Evolutionary conservation across 2,329 filamentous ascomycete genomes (phyloP), one percentile per base, ranked within the genome.

Genomic region (Fusarium buxicola): DNA sequence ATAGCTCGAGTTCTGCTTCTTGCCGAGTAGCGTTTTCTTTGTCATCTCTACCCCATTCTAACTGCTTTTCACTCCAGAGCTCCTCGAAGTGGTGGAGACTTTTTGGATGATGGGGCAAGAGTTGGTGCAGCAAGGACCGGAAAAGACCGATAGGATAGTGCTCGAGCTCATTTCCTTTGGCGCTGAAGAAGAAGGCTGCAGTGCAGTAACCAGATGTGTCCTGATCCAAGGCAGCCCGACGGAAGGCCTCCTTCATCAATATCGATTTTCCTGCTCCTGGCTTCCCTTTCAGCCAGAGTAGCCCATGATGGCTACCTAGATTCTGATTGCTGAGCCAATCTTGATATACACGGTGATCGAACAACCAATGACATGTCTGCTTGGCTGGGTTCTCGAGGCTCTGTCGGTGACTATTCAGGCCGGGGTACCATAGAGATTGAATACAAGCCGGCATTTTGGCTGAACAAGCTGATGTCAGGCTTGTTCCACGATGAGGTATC

Each of bases 121-220:
- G 24, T 6, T 65, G 58, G 8, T 45, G 15, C 1, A 65, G 32
- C 8, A 65, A 16, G 1, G 62, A 55, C 8, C 45, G 34, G 1
- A 40, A 46, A 2, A 63, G 25, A 3, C 62, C 55, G 5, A 24
- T 2, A 0, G 18, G 3, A 1, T 40, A 46, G 3, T 43, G 15
- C 4, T 62, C 40, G 1, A 59, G 9, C 4, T 10, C n/a, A 11
- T 31, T 12, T 9, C 55, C 49, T 2, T 39, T 49, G 2, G 55
- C 55, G 11, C 41, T 55, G 3, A 65, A 40, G 8, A 65, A 65
- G 45, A 57, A 65, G 8, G 51, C 53, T 1, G 49, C 58, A 3
- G 44, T 35, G 13, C 18, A 13, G 5, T 36, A 41, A 2, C 25
- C 32, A 7, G 34, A 16, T 3, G n/a, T 9, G 4, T 4, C n/a